phyloP scores from a whole-genome alignment of 352 stramenopile species.

The Phytophthora sp. region DNA sequence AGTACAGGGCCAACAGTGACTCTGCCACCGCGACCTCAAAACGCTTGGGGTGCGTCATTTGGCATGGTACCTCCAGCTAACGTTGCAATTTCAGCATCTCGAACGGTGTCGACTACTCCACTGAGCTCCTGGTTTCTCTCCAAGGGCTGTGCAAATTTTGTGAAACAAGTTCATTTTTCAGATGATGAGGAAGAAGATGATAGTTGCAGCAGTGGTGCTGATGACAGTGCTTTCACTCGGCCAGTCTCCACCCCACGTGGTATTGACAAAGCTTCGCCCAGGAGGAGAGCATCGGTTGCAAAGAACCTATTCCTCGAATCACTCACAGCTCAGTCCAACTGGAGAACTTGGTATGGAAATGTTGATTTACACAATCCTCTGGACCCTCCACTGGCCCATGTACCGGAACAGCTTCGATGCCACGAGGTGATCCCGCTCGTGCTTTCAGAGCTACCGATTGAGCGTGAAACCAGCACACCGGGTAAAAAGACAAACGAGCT shows the following conservation, averaged over 20 bases:
- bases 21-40: slow-evolving; percentile 15
- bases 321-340: slow-evolving; percentile 50
- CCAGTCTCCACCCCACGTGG: background rate
- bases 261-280: slow-evolving; percentile 19
- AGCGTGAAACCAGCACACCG: background rate
- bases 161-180: slow-evolving; percentile 56
- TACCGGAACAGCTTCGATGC: slow-evolving; percentile 35
- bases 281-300: slow-evolving; percentile 12
- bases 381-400: slow-evolving; percentile 50
- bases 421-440: slow-evolving; percentile 20
- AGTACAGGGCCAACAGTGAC: background rate
- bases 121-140: slow-evolving; percentile 77
- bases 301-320: slow-evolving; percentile 60
- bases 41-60: slow-evolving; percentile 62
- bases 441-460: slow-evolving; percentile 10
- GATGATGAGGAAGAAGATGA: slow-evolving; percentile 21
- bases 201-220: slow-evolving; percentile 9
- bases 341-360: slow-evolving; percentile 67
- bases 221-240: background rate
- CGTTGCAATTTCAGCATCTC: background rate
- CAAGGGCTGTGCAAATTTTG: slow-evolving; percentile 65
- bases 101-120: slow-evolving; percentile 40
- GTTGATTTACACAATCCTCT: slow-evolving; percentile 49
- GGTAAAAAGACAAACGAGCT: slow-evolving; percentile 30
- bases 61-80: slow-evolving; percentile 29